phyloP scores from a whole-genome alignment of 2,329 filamentous ascomycete genomes.

The Lithohypha guttulata region DNA sequence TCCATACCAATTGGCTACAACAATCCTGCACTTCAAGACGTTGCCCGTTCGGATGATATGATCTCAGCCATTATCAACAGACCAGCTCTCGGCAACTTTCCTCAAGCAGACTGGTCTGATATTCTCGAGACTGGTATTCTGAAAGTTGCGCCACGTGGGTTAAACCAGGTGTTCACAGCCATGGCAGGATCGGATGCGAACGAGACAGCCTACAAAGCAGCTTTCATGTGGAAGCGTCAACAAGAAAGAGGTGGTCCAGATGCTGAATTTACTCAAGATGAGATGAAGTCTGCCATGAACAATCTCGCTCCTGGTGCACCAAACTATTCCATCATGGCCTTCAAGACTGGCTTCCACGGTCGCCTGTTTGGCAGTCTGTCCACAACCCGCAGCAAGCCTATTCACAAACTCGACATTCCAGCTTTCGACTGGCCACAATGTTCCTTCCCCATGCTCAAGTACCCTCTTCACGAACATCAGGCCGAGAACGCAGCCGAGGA shows the following conservation, averaged over 20 bases:
- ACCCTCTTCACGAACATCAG: constrained; percentile 69
- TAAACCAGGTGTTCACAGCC: constrained; percentile 83
- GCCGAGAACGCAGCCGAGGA: constrained; percentile 76
- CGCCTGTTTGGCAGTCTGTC: constrained; percentile 79
- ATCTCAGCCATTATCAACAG: constrained; percentile 71
- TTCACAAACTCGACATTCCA: constrained; percentile 90
- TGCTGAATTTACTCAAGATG: constrained; percentile 69
- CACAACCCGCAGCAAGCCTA: constrained; percentile 82
- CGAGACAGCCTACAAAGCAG: constrained; percentile 88
- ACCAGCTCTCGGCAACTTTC: constrained; percentile 63
- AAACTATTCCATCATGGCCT: constrained; percentile 73
- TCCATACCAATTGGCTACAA: constrained; percentile 89
- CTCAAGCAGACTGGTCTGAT: constrained; percentile 69
- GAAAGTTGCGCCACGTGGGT: constrained; percentile 68
- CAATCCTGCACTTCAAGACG: constrained; percentile 62
- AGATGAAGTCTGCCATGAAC: constrained; percentile 64
- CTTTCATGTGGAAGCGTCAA: constrained; percentile 84
- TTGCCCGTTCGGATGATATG: constrained; percentile 68
- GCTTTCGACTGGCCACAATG: constrained; percentile 93
- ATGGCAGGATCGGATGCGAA: constrained; percentile 87
- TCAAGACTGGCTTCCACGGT: constrained; percentile 82
- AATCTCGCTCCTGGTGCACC: constrained; percentile 72
- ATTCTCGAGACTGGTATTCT: constrained; percentile 72
- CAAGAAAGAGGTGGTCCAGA: constrained; percentile 65
- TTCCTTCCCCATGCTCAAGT: constrained; percentile 74